Evolutionary conservation across 345 rosid genomes (phyloP).

Genomic region (Camelina sativa): DNA sequence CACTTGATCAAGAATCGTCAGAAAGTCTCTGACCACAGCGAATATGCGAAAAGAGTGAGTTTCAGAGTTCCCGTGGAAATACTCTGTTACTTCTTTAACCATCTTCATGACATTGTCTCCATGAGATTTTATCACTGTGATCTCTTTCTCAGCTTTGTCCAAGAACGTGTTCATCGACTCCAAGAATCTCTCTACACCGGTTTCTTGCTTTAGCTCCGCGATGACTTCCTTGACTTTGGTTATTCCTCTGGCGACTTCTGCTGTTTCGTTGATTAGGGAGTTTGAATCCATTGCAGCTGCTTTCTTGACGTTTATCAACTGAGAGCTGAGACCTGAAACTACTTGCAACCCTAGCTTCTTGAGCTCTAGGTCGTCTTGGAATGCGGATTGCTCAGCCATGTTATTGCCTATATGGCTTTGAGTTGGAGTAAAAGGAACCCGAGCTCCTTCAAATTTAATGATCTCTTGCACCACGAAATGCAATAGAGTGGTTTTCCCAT

Average conservation of each 20-base stretch:
- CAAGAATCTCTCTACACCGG: constrained; percentile 47
- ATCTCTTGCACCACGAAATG: constrained; percentile 97
- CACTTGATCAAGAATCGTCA: constrained; percentile 80
- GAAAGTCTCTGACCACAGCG: constrained; percentile 82
- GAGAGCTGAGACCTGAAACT: constrained; percentile 78
- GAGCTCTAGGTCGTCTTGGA: constrained; percentile 67
- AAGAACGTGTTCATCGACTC: constrained; percentile 70
- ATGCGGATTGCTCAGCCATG: constrained; percentile 47
- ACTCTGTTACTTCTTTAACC: constrained; percentile 82
- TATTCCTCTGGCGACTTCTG: constrained; percentile 61
- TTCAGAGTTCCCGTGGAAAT: constrained; percentile 91
- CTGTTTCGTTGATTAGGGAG: constrained; percentile 61
- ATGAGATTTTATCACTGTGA: constrained; percentile 55
- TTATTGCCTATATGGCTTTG: constrained; percentile 44
- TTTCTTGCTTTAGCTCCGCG: constrained; percentile 48
- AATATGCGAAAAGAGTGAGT: constrained; percentile 81
- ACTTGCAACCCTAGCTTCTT: constrained; percentile 90
- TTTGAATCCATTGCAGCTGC: constrained; percentile 88
- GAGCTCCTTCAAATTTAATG: constrained; percentile 77
- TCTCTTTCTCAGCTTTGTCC: constrained; percentile 72
- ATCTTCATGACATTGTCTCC: constrained; percentile 51
- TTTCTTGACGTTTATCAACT: constrained; percentile 81
- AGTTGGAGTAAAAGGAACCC: constrained; percentile 47
- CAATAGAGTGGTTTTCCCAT: constrained; percentile 87
- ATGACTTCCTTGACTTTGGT: constrained; percentile 56